Evolutionary conservation across 2,329 filamentous ascomycete species (phyloP), one percentile per base, ranked within the genome.

Genomic region (Corinectria fuckeliana): DNA sequence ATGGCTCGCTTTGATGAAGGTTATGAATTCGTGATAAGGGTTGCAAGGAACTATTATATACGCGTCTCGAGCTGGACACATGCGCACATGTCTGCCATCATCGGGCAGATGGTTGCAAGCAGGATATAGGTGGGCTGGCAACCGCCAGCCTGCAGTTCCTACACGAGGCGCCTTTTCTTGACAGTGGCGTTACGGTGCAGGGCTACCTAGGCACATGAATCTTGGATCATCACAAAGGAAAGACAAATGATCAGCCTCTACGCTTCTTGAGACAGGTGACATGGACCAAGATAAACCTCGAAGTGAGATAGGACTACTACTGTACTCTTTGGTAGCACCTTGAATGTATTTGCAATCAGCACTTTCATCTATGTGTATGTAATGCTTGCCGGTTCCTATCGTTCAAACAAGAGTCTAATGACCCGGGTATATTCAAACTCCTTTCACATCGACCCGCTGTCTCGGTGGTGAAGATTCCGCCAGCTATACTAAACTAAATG

Each of bases 101-200:
- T 44, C 41, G 23, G 41, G 41, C 23, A 42, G 23, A 28, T 44
- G 23, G 23, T 26, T 16, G 39, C n/a, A 28, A n/a, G 23, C 26
- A 16, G 23, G 41, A 26, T 44, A 23, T 5, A 26, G 16, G 41
- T 7, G 11, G 9, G 23, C 58, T 62, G 47, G 54, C 38, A 50
- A 52, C 59, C 51, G 49, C 41, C 36, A 36, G 54, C 21, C 21
- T 38, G 20, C 44, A 41, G 16, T 18, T 55, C 32, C n/a, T 34
- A 30, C 51, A 60, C 16, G 51, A 63, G 59, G 58, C 50, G 50
- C 58, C 58, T 55, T 55, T 25, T 54, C 56, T 68, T 66, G 53
- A 65, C 56, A 66, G 55, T 57, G 68, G 68, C 67, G 68, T 70
- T 69, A 53, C 56, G 66, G 62, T 69, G 64, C 38, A 62, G 58